These are phyloP conservation scores for Paraconiothyrium sp. DNA, from an alignment of 2,329 filamentous ascomycete species.

Conservation along the genomic window DNA sequence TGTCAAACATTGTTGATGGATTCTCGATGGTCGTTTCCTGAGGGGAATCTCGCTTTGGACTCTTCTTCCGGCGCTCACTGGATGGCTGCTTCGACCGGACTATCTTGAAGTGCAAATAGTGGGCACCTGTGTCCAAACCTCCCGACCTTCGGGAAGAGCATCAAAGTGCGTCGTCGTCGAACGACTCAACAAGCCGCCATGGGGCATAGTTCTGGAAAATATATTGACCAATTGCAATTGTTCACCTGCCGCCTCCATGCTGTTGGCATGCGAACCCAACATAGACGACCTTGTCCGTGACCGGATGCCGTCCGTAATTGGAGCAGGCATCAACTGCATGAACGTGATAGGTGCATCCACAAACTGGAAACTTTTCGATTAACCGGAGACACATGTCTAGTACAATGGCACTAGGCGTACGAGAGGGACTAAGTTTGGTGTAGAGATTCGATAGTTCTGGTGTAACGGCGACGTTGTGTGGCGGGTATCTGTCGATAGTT, in stretches of 20 bases:
- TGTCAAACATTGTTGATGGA: background rate
- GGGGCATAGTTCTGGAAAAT: background rate
- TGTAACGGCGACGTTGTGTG: background rate
- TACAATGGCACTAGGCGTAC: background rate
- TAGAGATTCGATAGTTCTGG: conserved; percentile 1
- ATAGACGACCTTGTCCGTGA: conserved; percentile 42
- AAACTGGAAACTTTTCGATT: conserved; percentile 49
- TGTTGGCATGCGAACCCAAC: conserved; percentile 40
- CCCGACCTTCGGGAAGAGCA: background rate
- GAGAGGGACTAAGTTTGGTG: background rate
- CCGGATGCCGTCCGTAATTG: conserved; percentile 41
- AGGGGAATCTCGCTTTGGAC: background rate
- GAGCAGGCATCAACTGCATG: conserved; percentile 49
- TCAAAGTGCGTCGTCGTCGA: background rate
- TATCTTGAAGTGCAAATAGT: background rate
- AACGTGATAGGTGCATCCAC: conserved; percentile 48
- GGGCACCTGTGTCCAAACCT: background rate
- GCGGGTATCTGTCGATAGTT: background rate
- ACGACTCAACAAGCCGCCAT: background rate
- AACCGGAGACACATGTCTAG: conserved; percentile 47
- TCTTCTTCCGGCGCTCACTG: background rate
- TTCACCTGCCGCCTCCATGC: conserved; percentile 25
- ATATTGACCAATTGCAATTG: background rate
- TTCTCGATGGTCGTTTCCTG: background rate
- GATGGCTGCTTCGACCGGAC: background rate